These are phyloP conservation scores for Diplodia corticola DNA, from an alignment of 2,329 filamentous ascomycete genomes.

Conservation along the genomic window DNA sequence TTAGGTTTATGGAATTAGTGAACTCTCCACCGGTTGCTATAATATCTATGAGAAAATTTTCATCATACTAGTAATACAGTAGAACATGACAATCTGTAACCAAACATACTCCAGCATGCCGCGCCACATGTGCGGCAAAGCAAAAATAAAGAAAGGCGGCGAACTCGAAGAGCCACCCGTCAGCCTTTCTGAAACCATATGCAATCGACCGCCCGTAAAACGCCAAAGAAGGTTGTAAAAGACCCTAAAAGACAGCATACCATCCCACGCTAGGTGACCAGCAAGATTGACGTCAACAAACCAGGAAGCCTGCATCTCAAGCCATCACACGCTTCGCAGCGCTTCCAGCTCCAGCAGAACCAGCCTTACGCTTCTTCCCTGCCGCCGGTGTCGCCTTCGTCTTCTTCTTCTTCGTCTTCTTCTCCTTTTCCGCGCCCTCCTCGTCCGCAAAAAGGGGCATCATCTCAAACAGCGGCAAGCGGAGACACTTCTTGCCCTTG, in stretches of 20 bases:
- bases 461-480: slow-evolving; percentile 21
- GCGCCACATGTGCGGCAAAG: no score
- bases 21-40: no score
- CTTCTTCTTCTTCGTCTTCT: neutral
- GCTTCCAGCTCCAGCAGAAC: neutral
- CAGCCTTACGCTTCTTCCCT: neutral
- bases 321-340: neutral
- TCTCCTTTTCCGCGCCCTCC: neutral
- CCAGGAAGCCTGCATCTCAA: neutral
- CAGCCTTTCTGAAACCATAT: no score
- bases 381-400: neutral
- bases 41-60: no score
- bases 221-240: neutral
- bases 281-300: neutral
- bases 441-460: neutral
- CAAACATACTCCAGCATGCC: no score
- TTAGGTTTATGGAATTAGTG: no score
- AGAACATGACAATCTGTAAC: no score
- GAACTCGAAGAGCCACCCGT: no score
- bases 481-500: neutral
- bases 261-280: neutral
- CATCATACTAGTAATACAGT: no score
- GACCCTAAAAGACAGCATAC: neutral
- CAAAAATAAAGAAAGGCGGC: no score
- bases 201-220: neutral